Base-by-base conservation (phyloP, 768 basidiomycete species). In the Trametes punicea region DNA sequence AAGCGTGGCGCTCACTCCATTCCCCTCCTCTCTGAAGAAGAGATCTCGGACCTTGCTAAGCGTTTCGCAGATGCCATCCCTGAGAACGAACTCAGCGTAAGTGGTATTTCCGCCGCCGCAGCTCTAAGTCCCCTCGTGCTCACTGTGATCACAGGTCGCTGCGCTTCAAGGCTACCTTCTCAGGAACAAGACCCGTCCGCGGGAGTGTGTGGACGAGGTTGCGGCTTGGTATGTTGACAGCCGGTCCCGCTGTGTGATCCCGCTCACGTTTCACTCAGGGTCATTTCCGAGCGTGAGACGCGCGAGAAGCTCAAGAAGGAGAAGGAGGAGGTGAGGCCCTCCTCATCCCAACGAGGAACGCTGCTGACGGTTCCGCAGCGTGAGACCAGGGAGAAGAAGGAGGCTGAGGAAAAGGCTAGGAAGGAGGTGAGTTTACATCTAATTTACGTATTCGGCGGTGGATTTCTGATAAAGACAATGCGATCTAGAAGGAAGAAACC, bases 121-220 rank as follows among this genome's bases (percentile, higher is more conserved):
- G 42, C 62, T 42, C 60, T 23, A 4, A 44, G 27, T 46, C 46
- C 39, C 61, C 25, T 58, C 30, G 41, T 20, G 51, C 34, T 20
- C 46, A 54, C 30, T 31, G 20, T 53, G 18, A 42, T 31, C 53
- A 29, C 65, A 90, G 89, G 89, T 93, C 55, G 91, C 91, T 25
- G 77, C 81, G 45, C 78, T 93, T 61, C 91, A 93, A 75, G 91
- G 91, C 2, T 93, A 93, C 69, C 77, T 93, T 34, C 76, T 92
- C 55, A 89, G 88, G 79, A 93, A 93, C 71, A 92, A 93, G 79
- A 86, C 91, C 11, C 84, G 91, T n/a, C 91, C 91, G 36, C 79
- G 81, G 57, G 88, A 93, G 70, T 89, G 86, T 60, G 90, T 93
- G 8, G 85, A 85, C 5, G 90, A 92, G 68, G 87, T 88, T 23